A percentile compares a stretch with the other conserved stretches of the same genome.
Evolutionary conservation across 2,329 filamentous ascomycete species (phyloP).

Genomic region (Cercospora sp.): DNA sequence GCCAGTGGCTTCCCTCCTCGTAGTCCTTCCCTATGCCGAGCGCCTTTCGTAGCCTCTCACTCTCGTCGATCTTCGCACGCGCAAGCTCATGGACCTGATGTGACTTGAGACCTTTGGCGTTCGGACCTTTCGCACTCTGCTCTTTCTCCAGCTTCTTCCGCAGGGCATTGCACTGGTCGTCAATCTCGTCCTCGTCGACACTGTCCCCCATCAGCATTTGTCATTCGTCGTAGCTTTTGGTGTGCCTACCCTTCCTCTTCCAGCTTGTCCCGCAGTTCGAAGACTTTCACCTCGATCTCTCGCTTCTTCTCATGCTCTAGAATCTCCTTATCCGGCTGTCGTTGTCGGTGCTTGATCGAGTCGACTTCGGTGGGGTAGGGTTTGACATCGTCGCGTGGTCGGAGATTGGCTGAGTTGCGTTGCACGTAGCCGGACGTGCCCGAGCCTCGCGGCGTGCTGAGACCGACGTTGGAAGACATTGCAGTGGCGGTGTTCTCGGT

Average conservation of each 20-base stretch:
- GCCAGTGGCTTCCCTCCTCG: constrained; percentile 84
- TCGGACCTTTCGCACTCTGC: constrained; percentile 48
- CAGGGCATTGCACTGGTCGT: constrained; percentile 68
- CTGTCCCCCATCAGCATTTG: constrained; percentile 44
- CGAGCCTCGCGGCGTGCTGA: constrained; percentile 88
- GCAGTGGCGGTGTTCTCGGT: not conserved
- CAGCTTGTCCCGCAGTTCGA: constrained; percentile 85
- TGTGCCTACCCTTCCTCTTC: constrained; percentile 76
- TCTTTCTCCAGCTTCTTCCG: constrained; percentile 63
- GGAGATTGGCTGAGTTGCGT: constrained; percentile 86
- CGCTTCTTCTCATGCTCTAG: constrained; percentile 91
- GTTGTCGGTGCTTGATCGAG: constrained; percentile 69
- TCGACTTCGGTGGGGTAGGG: constrained; percentile 72
- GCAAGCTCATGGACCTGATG: constrained; percentile 97
- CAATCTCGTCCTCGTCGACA: constrained; percentile 87
- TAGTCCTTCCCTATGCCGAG: constrained; percentile 85
- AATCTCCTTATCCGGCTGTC: constrained; percentile 87
- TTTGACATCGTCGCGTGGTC: constrained; percentile 74
- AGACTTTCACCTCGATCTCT: constrained; percentile 88
- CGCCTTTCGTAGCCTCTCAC: constrained; percentile 80
- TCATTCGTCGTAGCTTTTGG: constrained; percentile 4
- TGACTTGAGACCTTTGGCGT: constrained; percentile 68
- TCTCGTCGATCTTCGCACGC: constrained; percentile 94
- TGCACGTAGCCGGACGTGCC: constrained; percentile 98
- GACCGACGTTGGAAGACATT: constrained; percentile 97